Percentiles rank a stretch among this genome's conserved stretches.
Conservation (phyloP, 1,284 basidiomycete species). For the Sporisorium exsertum region DNA sequence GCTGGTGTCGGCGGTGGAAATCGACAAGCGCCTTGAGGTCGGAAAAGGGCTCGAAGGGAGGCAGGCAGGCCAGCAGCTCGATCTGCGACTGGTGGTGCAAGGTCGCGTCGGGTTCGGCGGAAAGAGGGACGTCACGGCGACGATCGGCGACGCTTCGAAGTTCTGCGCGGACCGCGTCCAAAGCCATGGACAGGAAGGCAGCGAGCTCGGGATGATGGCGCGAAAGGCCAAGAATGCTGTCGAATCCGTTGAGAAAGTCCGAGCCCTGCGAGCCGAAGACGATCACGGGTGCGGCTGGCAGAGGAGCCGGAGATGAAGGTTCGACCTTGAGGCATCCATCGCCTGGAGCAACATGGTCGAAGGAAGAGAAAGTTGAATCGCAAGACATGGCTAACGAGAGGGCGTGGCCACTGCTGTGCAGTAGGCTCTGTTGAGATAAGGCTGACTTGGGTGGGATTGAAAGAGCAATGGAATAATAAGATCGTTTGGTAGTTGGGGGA, state of each 20-base stretch:
- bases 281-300: constrained; percentile 21
- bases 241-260: constrained; percentile 34
- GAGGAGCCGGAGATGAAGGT: neutral
- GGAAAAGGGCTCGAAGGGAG: constrained; percentile 32
- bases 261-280: constrained; percentile 50
- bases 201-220: constrained; percentile 20
- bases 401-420: neutral
- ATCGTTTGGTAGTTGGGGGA: neutral
- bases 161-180: constrained; percentile 31
- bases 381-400: constrained; percentile 16
- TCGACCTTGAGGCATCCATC: neutral
- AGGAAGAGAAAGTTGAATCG: constrained; percentile 33
- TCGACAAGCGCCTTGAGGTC: constrained; percentile 23
- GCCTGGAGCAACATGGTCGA: constrained; percentile 17
- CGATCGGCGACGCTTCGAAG: constrained; percentile 35
- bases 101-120: neutral
- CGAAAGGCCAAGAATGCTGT: constrained; percentile 23
- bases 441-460: neutral
- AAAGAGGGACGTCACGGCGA: neutral
- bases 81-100: constrained; percentile 13
- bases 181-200: constrained; percentile 35
- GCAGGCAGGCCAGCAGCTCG: constrained; percentile 35
- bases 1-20: constrained; percentile 26
- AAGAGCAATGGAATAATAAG: too few species aligned
- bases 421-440: too few species aligned